phyloP scores from a whole-genome alignment of 495 filamentous ascomycete species.

The Penicillium subrubescens region DNA sequence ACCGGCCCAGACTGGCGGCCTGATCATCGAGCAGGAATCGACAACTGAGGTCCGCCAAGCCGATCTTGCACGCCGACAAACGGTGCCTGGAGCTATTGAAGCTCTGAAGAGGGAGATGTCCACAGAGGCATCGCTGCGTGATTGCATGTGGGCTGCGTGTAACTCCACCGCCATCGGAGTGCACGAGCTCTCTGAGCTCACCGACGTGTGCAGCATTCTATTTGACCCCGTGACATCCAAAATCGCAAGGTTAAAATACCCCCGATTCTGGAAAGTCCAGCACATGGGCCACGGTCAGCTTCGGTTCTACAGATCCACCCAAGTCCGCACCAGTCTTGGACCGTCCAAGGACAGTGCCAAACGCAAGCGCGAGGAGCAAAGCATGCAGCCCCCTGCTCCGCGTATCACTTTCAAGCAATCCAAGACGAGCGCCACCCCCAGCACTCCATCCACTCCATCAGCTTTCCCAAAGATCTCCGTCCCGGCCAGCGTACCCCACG shows the following conservation, averaged over 20 bases:
- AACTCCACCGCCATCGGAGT: slow-evolving; percentile 66
- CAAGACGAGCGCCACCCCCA: slow-evolving; percentile 28
- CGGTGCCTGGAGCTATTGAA: slow-evolving; percentile 72
- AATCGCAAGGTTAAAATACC: slow-evolving; percentile 64
- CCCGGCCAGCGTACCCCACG: slow-evolving; percentile 25
- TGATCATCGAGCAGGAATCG: slow-evolving; percentile 81
- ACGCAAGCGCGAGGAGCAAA: slow-evolving; percentile 48
- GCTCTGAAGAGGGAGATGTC: slow-evolving; percentile 74
- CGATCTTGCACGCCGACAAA: slow-evolving; percentile 69
- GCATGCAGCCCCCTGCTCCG: slow-evolving; percentile 40
- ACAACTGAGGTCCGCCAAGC: slow-evolving; percentile 68
- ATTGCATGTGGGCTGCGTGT: slow-evolving; percentile 77
- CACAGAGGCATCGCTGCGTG: slow-evolving; percentile 60
- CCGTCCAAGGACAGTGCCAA: slow-evolving; percentile 40
- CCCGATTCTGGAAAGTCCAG: slow-evolving; percentile 68
- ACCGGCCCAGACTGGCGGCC: slow-evolving; percentile 50
- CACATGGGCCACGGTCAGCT: slow-evolving; percentile 58
- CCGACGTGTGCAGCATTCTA: slow-evolving; percentile 74
- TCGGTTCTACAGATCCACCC: slow-evolving; percentile 40
- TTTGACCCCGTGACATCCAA: slow-evolving; percentile 67
- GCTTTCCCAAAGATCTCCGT: slow-evolving; percentile 42
- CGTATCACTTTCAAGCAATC: slow-evolving; percentile 51
- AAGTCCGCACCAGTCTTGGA: slow-evolving; percentile 33
- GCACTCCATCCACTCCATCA: slow-evolving; percentile 25
- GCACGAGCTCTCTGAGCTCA: slow-evolving; percentile 72